phyloP scores from a whole-genome alignment of 495 filamentous ascomycete genomes.

The Neurospora sp. region DNA sequence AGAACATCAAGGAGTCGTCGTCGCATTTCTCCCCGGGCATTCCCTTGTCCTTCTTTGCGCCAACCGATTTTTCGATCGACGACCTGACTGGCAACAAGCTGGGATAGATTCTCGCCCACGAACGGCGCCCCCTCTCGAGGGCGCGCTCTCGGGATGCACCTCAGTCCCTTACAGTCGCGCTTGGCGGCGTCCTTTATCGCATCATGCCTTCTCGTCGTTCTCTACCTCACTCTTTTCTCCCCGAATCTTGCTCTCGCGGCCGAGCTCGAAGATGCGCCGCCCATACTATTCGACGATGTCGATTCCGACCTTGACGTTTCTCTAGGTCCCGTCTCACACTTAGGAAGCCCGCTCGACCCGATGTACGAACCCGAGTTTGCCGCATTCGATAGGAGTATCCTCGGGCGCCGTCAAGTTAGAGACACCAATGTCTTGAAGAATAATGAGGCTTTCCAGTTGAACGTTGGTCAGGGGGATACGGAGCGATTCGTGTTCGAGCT shows the following conservation, averaged over 20 bases:
- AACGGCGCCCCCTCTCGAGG: conserved; percentile 21
- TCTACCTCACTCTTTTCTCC: conserved; percentile 47
- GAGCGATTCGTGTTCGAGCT: conserved; percentile 27
- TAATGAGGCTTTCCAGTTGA: conserved; percentile 46
- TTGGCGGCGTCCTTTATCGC: conserved; percentile 54
- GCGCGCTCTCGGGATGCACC: conserved; percentile 44
- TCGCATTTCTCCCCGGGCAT: background rate
- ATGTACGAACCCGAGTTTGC: conserved; percentile 49
- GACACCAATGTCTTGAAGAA: conserved; percentile 43
- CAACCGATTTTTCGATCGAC: background rate
- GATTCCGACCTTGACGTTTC: conserved; percentile 18
- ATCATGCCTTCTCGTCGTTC: conserved; percentile 41
- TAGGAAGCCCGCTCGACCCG: conserved; percentile 18
- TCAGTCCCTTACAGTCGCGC: conserved; percentile 57
- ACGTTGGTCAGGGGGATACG: conserved; percentile 48
- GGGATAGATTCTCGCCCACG: conserved; percentile 3
- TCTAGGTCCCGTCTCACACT: conserved; percentile 4
- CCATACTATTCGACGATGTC: conserved; percentile 36
- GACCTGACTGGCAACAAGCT: background rate
- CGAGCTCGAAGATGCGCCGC: conserved; percentile 35
- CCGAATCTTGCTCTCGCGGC: conserved; percentile 50
- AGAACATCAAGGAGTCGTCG: background rate
- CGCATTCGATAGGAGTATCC: conserved; percentile 48
- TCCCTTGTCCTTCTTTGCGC: background rate
- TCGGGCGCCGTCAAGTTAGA: conserved; percentile 47